phyloP scores from a whole-genome alignment of 352 stramenopile genomes.

The Phytophthora rubi region DNA sequence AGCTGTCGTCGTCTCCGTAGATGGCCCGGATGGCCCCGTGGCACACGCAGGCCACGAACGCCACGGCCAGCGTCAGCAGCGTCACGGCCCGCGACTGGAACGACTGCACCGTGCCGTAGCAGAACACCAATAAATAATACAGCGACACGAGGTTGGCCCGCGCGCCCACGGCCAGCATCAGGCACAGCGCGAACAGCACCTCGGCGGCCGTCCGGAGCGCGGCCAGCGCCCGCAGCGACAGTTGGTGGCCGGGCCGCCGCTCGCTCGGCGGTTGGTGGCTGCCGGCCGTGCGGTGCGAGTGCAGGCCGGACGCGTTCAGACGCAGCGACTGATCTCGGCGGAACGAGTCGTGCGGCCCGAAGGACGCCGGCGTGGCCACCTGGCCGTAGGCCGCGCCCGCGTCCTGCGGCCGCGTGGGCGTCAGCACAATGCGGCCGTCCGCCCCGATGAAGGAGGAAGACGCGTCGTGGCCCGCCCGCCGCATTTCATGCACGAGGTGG shows the following conservation, averaged over 20 bases:
- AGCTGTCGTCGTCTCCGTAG: slow-evolving; percentile 22
- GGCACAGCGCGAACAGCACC: slow-evolving; percentile 55
- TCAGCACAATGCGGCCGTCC: slow-evolving; percentile 51
- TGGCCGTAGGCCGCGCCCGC: slow-evolving; percentile 41
- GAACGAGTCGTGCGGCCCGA: slow-evolving; percentile 12
- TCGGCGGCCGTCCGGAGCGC: slow-evolving; percentile 33
- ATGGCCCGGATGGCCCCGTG: slow-evolving; percentile 48
- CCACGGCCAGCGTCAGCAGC: slow-evolving; percentile 54
- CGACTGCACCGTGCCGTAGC: slow-evolving; percentile 62
- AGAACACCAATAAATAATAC: slow-evolving; percentile 76
- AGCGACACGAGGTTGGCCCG: slow-evolving; percentile 69
- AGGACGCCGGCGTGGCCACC: slow-evolving; percentile 37
- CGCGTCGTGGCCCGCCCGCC: slow-evolving; percentile 9
- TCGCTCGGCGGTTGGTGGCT: background rate
- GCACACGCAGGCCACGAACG: slow-evolving; percentile 46
- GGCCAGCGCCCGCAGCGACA: slow-evolving; percentile 32
- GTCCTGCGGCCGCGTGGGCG: slow-evolving; percentile 32
- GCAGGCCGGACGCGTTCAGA: slow-evolving; percentile 19
- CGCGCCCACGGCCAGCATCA: slow-evolving; percentile 55
- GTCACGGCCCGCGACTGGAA: slow-evolving; percentile 64
- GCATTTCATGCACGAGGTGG: slow-evolving; percentile 15
- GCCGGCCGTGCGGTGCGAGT: slow-evolving; percentile 11
- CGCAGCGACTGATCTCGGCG: slow-evolving; percentile 17
- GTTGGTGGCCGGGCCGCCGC: slow-evolving; percentile 12
- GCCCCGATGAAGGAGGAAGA: slow-evolving; percentile 31